Percentiles rank a stretch among this genome's conserved stretches.
Evolutionary conservation across 208 protist genomes (phyloP).

Genomic region (Acanthamoeba lugdunensis): DNA sequence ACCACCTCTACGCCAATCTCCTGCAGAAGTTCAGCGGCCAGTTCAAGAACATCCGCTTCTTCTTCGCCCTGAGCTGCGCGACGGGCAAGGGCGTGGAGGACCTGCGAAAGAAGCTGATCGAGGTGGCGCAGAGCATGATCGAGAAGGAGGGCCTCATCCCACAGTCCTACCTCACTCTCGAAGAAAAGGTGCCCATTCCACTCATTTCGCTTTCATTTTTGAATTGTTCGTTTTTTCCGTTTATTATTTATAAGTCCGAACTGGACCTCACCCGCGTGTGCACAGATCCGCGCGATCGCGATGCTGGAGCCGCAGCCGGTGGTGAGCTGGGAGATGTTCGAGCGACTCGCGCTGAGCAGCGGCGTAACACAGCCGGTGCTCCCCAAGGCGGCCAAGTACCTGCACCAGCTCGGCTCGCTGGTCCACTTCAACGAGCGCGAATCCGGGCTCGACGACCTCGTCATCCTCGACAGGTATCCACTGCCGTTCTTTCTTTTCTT

Average conservation of each 20-base stretch:
- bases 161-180: slow-evolving; percentile 51
- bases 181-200: slow-evolving; percentile 22
- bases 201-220: neutral
- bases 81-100: slow-evolving; percentile 63
- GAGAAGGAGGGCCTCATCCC: slow-evolving; percentile 37
- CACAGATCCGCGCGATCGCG: slow-evolving; percentile 25
- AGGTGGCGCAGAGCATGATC: slow-evolving; percentile 60
- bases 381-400: slow-evolving; percentile 55
- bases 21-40: slow-evolving; percentile 63
- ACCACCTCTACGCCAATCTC: slow-evolving; percentile 63
- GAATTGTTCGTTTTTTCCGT: neutral
- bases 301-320: slow-evolving; percentile 51
- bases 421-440: slow-evolving; percentile 66
- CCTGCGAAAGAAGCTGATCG: slow-evolving; percentile 52
- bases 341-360: slow-evolving; percentile 25
- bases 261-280: too few relatives aligned
- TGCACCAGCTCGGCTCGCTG: slow-evolving; percentile 51
- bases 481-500: neutral
- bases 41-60: slow-evolving; percentile 73
- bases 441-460: slow-evolving; percentile 45
- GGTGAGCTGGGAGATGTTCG: slow-evolving; percentile 43
- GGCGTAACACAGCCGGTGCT: neutral
- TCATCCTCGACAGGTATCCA: slow-evolving; percentile 40
- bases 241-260: neutral
- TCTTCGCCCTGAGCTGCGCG: slow-evolving; percentile 61